A percentile compares a stretch with the other conserved stretches of the same genome.
Evolutionary conservation across 2,329 filamentous ascomycete species (phyloP).

Genomic region (Cladosporium oxysporum): DNA sequence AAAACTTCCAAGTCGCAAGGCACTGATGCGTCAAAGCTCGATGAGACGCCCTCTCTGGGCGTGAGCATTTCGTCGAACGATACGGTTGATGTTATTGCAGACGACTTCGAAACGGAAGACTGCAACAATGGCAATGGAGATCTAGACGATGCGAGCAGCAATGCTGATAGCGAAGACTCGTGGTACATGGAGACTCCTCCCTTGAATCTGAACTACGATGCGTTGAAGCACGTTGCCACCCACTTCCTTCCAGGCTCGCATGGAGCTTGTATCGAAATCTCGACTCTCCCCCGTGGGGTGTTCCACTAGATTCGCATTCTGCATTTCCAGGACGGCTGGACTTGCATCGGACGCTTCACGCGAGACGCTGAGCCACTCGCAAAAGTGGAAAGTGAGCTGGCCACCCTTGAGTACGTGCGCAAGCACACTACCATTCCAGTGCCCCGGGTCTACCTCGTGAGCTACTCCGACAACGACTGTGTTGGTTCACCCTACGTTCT

Average conservation of each 20-base stretch:
- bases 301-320: neutral
- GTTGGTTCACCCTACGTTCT: constrained; percentile 24
- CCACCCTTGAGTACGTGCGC: constrained; percentile 12
- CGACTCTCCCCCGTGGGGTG: neutral
- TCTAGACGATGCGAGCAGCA: neutral
- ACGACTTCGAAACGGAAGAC: too few relatives aligned
- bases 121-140: too few relatives aligned
- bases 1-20: too few relatives aligned
- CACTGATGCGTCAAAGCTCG: too few relatives aligned
- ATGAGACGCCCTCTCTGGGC: too few relatives aligned
- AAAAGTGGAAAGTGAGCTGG: constrained; percentile 14
- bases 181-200: neutral
- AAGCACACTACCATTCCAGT: neutral
- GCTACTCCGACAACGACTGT: constrained; percentile 19
- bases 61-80: too few relatives aligned
- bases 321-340: neutral
- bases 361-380: neutral
- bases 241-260: neutral
- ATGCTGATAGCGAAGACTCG: neutral
- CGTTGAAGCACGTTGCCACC: neutral
- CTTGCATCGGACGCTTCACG: neutral
- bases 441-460: neutral
- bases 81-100: too few relatives aligned
- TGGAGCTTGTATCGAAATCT: neutral
- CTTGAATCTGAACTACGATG: neutral